Base-by-base conservation (phyloP, 441 rosid species). In the Melianthus villosus region DNA sequence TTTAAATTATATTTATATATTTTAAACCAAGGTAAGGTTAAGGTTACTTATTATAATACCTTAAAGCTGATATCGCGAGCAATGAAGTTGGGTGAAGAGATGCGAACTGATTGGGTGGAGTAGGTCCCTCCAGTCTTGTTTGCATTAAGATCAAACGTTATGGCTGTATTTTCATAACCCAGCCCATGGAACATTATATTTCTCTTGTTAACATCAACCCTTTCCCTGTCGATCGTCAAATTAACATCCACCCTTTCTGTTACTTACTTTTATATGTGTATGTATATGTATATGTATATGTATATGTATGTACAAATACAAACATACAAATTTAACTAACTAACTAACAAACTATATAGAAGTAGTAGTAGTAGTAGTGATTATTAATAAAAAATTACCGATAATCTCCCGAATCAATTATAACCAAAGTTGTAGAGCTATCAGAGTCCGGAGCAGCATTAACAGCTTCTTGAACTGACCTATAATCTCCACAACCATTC, bases 51-150 rank as follows among this genome's bases (percentile, higher is more conserved):
- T 20, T 2, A 20, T 2, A 12, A 5, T 56, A 85, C 96, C 92
- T 70, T 66, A 47, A 85, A 85, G 54, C 87, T 76, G 3, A 82
- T 71, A 56, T 79, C 70, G 61, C 62, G 72, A 45, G 94, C 96
- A 16, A 64, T 65, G 53, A 85, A 82, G 36, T 67, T 71, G 22
- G 62, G 41, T 41, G 87, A 77, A 43, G 71, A 69, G 16, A 85
- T 43, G 41, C 64, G 51, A 50, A 77, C 63, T 0, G 92, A 79
- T 55, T 80, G 54, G 45, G 79, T 79, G 40, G 67, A 39, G 6
- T 53, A 44, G 15, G 87, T 85, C 34, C 69, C 68, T 41, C 92
- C 87, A 0, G 77, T 42, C 4, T 94, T 79, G 52, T 75, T 68
- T 0, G 94, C 73, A 15, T 87, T 82, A 50, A 74, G 87, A 12